Evolutionary conservation across 768 basidiomycete species (phyloP), one percentile per base, ranked within the genome.

Genomic region (Pholiota molesta): DNA sequence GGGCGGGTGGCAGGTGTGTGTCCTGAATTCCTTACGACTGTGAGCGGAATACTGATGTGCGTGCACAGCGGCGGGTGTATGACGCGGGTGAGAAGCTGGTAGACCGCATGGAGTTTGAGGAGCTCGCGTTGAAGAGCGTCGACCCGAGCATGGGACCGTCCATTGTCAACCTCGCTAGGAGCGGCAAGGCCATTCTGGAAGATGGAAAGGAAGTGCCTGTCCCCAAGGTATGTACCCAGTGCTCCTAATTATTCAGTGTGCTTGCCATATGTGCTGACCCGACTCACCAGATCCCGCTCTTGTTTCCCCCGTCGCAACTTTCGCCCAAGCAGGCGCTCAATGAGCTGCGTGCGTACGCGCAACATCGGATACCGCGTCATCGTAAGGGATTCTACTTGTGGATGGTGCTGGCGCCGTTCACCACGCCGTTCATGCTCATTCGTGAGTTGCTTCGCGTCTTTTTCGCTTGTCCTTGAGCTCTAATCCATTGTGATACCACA

Each of bases 101-200:
- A 21, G 89, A 92, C 73, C 79, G 83, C 21, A 78, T 92, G 63
- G 92, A 92, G 55, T 93, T 92, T 65, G 92, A 94, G 73, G 92
- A 94, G 72, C 79, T 89, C 37, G 87, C 86, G 8, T 78, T 94
- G 67, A 90, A 90, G 72, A 81, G 83, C 33, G 75, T 94, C 33
- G 88, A 93, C 67, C 86, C 90, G 17, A 85, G 88, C 10, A 67
- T 89, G 52, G 89, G 86, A 0, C 90, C 90, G n/a, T 72, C 77
- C 0, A 60, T 84, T 19, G 16, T 57, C 17, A 45, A 45, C 40
- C 56, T 57, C 8, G 23, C 42, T 13, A 65, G 72, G 31, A 65
- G 74, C 40, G 70, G 69, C 37, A 72, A 63, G 39, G 62, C 55
- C 56, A 60, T 62, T 16, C 61, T 70, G 28, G 52, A 60, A 23